A percentile compares a stretch with the other conserved stretches of the same genome.
Evolutionary conservation across 2,329 filamentous ascomycete species (phyloP).

Genomic region (Pseudogymnoascus sp.): DNA sequence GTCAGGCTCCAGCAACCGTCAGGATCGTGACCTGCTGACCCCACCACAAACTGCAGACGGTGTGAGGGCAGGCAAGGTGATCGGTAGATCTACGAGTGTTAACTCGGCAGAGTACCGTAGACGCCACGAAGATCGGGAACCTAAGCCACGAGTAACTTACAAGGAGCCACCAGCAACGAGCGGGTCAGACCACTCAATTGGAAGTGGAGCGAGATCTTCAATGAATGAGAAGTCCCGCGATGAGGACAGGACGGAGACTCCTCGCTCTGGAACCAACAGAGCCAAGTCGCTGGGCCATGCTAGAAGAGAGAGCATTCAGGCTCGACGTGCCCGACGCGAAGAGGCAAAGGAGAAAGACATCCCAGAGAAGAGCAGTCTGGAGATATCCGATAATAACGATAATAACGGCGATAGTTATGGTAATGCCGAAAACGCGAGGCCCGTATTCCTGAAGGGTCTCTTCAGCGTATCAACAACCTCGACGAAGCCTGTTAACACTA

Average conservation of each 20-base stretch:
- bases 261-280: conserved; percentile 58
- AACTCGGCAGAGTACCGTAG: conserved; percentile 77
- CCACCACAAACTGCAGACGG: conserved; percentile 59
- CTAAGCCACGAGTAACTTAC: conserved; percentile 40
- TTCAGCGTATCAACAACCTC: conserved; percentile 97
- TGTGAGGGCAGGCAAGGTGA: conserved; percentile 54
- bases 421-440: conserved; percentile 76
- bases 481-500: conserved; percentile 77
- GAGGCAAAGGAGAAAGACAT: conserved; percentile 68
- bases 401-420: conserved; percentile 54
- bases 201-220: conserved; percentile 10
- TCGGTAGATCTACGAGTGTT: conserved; percentile 85
- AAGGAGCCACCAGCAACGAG: conserved; percentile 68
- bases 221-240: conserved; percentile 41
- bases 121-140: conserved; percentile 50
- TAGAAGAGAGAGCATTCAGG: conserved; percentile 85
- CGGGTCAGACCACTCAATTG: conserved; percentile 65
- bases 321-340: conserved; percentile 66
- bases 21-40: conserved; percentile 70
- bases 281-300: conserved; percentile 86
- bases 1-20: conserved; percentile 57
- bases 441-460: conserved; percentile 89
- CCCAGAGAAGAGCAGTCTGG: conserved; percentile 82
- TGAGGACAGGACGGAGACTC: conserved; percentile 43
- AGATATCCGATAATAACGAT: conserved; percentile 57